Evolutionary conservation across 352 stramenopile species (phyloP), one percentile per base, ranked within the genome.

Genomic region (Phytophthora cryptogea): DNA sequence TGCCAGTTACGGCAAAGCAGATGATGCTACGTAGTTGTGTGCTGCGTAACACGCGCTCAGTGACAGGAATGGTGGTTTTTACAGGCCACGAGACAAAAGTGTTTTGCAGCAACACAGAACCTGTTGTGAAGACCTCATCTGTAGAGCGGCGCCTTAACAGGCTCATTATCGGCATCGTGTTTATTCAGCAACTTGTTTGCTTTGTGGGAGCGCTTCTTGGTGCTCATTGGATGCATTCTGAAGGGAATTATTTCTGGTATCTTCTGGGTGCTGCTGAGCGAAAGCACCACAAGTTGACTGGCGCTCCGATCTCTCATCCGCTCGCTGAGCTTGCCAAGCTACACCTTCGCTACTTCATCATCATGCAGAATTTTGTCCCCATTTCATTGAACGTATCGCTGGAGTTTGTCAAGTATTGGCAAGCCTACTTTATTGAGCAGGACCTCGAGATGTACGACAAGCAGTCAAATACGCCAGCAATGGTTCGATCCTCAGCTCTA

Each of bases 371-470:
- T 63, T 98, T 99, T 70, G 91, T 99, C 14, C 97, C 97, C 17
- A 93, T 99, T 27, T 99, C 92, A 57, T 76, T 99, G n/a, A 99
- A 99, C 67, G 96, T 99, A 5, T 98, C 96, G 17, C 78, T 99
- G 20, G 94, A 98, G 71, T 92, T 99, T 28, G 90, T 98, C 41
- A 98, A 97, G 59, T 97, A 98, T 55, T 95, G 88, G 73, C 94
- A 98, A 72, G 89, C 94, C 40, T 91, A 97, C 42, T 98, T 98
- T 64, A 95, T 99, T 40, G 84, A 97, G 44, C 89, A 91, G 54
- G 86, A 97, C 44, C 50, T 96, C 11, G 75, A 93, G 26, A 97
- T 97, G 88, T 97, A 97, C 54, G 87, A 99, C 59, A 77, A 83
- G 33, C 70, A 80, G 32, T 96, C 88, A 0, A 87, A 98, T 63